These are phyloP conservation scores for Pseudozyma sp. DNA, from an alignment of 1,284 basidiomycete species.

Conservation along the genomic window DNA sequence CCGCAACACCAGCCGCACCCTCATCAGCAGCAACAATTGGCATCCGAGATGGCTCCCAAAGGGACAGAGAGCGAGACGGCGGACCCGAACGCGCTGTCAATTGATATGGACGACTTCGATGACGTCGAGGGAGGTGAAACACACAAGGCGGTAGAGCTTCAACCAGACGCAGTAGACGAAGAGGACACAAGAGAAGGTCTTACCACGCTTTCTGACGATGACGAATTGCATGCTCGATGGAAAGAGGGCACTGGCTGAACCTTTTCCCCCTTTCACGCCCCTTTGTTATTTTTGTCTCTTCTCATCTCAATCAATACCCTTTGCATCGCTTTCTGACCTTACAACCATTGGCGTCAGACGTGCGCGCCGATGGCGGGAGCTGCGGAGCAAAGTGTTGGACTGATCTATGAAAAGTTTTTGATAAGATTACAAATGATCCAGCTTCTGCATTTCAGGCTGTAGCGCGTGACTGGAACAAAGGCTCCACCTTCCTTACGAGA, in stretches of 20 bases:
- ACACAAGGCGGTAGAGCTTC: too few relatives aligned
- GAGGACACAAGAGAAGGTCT: background rate
- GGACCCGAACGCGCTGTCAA: constrained; percentile 41
- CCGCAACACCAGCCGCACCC: background rate
- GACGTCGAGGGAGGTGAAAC: background rate
- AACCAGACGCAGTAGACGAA: background rate
- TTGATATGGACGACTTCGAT: constrained; percentile 41
- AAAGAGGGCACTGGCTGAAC: constrained; percentile 51
- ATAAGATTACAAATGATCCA: background rate
- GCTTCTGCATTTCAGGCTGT: background rate
- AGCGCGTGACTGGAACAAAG: constrained; percentile 24
- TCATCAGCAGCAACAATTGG: background rate
- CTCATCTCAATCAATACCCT: background rate
- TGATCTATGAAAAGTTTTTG: background rate
- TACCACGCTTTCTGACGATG: constrained; percentile 27
- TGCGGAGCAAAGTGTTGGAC: background rate
- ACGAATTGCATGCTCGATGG: constrained; percentile 43
- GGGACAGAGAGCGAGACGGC: background rate
- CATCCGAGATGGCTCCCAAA: background rate
- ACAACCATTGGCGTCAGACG: too few relatives aligned
- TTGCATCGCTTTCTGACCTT: too few relatives aligned
- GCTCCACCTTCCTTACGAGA: constrained; percentile 30
- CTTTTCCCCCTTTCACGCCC: background rate
- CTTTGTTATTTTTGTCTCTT: background rate
- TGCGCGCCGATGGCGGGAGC: too few relatives aligned